Evolutionary conservation across 805 yeast genomes (phyloP).

Genomic region (Metschnikowia rubicola): DNA sequence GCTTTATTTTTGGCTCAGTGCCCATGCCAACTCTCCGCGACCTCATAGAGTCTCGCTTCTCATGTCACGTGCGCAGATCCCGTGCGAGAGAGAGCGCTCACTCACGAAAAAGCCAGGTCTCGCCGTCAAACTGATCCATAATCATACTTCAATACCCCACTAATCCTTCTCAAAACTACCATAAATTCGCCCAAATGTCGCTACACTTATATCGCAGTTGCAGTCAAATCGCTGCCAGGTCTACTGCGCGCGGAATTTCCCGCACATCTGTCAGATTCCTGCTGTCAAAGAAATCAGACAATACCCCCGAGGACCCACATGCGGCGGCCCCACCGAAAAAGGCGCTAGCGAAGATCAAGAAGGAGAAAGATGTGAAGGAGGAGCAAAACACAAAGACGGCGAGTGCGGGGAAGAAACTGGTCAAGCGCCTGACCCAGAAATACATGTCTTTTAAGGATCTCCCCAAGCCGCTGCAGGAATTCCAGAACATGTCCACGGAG

Average conservation of each 20-base stretch:
- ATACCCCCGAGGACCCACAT: constrained; percentile 6
- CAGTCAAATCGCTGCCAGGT: neutral
- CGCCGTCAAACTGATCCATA: neutral
- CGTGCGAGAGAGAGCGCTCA: too few species aligned
- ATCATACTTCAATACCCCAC: neutral
- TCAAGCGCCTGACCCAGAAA: constrained; percentile 6
- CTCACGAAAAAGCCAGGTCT: neutral
- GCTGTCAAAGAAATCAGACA: constrained; percentile 17
- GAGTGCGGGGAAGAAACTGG: neutral
- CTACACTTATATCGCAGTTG: constrained; percentile 1
- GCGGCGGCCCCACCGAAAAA: constrained; percentile 6
- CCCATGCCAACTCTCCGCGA: too few species aligned
- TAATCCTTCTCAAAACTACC: neutral
- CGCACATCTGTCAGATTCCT: constrained; percentile 9
- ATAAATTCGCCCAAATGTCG: neutral
- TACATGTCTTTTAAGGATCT: constrained; percentile 31
- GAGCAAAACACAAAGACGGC: neutral
- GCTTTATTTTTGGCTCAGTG: too few species aligned
- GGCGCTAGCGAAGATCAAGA: constrained; percentile 5
- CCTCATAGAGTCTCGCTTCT: too few species aligned
- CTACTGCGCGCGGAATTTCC: neutral
- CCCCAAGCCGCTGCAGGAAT: constrained; percentile 27
- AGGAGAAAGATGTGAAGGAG: constrained; percentile 4
- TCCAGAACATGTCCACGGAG: constrained; percentile 14
- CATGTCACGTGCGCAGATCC: neutral